Percentiles rank a stretch among this genome's conserved stretches.
Evolutionary conservation across 768 basidiomycete genomes (phyloP).

Genomic region (Pisolithus albus): DNA sequence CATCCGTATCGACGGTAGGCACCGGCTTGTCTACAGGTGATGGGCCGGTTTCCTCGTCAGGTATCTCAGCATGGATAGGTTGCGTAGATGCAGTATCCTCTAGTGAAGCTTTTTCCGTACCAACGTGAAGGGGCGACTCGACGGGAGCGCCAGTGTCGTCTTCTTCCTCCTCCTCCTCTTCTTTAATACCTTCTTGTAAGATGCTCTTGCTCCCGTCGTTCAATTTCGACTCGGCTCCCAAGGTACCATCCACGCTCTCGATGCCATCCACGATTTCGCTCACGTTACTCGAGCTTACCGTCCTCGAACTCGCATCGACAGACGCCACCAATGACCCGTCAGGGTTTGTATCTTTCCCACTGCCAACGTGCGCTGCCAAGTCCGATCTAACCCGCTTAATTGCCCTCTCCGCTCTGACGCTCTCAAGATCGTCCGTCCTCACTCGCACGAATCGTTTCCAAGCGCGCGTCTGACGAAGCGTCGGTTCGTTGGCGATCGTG

Average conservation of each 20-base stretch:
- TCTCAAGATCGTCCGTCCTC: slow-evolving; percentile 82
- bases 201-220: slow-evolving; percentile 13
- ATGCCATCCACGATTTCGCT: slow-evolving; percentile 26
- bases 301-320: slow-evolving; percentile 12
- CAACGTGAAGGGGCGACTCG: slow-evolving; percentile 5
- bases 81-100: slow-evolving; percentile 1
- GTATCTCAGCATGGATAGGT: not conserved
- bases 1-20: slow-evolving; percentile 15
- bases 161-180: slow-evolving; percentile 17
- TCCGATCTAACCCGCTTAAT: slow-evolving; percentile 86
- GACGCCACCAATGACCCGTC: slow-evolving; percentile 7
- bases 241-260: slow-evolving; percentile 25
- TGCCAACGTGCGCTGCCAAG: slow-evolving; percentile 61
- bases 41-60: slow-evolving; percentile 3
- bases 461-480: slow-evolving; percentile 54
- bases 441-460: slow-evolving; percentile 88
- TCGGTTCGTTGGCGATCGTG: slow-evolving; percentile 59
- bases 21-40: not conserved
- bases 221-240: slow-evolving; percentile 16
- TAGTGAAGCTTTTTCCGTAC: slow-evolving; percentile 2
- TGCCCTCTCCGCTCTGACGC: slow-evolving; percentile 77
- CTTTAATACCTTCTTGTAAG: slow-evolving; percentile 19
- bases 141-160: slow-evolving; percentile 2
- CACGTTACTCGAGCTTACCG: slow-evolving; percentile 25
- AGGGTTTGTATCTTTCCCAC: slow-evolving; percentile 18